phyloP scores from a whole-genome alignment of 495 filamentous ascomycete genomes.

The Xylona heveae region DNA sequence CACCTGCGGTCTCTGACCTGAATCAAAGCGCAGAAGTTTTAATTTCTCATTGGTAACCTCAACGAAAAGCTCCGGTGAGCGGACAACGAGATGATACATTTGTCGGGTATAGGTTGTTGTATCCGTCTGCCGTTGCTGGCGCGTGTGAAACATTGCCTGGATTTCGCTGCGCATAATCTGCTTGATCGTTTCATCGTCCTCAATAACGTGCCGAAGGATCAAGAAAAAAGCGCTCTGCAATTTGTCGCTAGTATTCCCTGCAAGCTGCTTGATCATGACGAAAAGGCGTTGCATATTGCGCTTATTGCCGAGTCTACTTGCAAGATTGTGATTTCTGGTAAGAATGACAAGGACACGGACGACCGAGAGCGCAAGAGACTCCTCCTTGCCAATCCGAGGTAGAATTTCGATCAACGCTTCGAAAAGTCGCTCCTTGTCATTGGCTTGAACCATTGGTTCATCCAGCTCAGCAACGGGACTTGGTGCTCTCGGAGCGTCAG shows the following conservation, averaged over 20 bases:
- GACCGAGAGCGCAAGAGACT: constrained; percentile 62
- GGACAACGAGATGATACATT: constrained; percentile 63
- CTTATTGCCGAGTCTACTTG: constrained; percentile 60
- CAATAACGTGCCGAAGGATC: constrained; percentile 77
- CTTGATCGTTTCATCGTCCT: constrained; percentile 77
- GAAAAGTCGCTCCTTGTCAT: constrained; percentile 48
- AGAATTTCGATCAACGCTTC: constrained; percentile 59
- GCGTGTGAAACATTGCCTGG: constrained; percentile 39
- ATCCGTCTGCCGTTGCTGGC: constrained; percentile 43
- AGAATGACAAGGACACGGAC: constrained; percentile 76
- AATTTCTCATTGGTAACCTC: constrained; percentile 77
- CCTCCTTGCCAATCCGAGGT: constrained; percentile 70
- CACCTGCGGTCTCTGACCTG: constrained; percentile 30
- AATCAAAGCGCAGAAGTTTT: constrained; percentile 41
- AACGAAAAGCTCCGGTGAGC: constrained; percentile 72
- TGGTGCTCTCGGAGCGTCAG: constrained; percentile 16
- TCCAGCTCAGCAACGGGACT: constrained; percentile 30
- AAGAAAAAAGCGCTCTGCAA: constrained; percentile 69
- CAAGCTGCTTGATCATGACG: constrained; percentile 81
- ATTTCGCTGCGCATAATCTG: constrained; percentile 92
- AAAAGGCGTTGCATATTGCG: constrained; percentile 77
- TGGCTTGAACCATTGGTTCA: constrained; percentile 40
- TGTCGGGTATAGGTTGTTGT: constrained; percentile 49
- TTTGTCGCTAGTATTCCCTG: constrained; percentile 48
- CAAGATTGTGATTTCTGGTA: constrained; percentile 55